Base-by-base conservation (phyloP, 352 stramenopile genomes). In the Globisporangium nodosum region DNA sequence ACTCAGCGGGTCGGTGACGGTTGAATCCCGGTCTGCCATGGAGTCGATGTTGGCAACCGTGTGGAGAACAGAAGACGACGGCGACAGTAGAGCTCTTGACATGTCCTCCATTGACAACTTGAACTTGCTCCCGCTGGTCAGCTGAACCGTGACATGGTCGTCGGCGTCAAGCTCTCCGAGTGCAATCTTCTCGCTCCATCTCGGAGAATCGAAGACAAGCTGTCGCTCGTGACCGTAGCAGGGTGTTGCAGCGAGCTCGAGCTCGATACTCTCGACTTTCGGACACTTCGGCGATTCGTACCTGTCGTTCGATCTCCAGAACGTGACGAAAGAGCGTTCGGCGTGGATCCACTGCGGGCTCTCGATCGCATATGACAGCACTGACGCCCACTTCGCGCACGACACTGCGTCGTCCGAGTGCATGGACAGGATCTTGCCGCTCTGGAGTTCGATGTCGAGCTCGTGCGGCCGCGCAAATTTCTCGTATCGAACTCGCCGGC, bases 321-420 rank as follows among this genome's bases (percentile, higher is more conserved):
- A 59, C 1, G 70, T 78, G 24, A 64, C 54, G 39, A 63, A 70
- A 7, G 52, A 62, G 13, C 52, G 48, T 43, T 76, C 65, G 7
- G 61, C 52, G 51, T 78, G 68, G 13, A 78, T 61, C 70, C 70
- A 78, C 15, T 69, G 56, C n/a, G 70, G 70, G 30, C 67, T 71
- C 33, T 78, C 70, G 21, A 78, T 76, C 16, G 70, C 70, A 9
- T 66, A 60, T 16, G 68, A 66, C 11, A 78, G 54, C 37, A 78
- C 61, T 0, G 70, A 73, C 7, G 68, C 70, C 70, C 70, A 78
- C 35, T 71, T 69, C 1, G 68, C 56, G 49, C 70, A 78, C 31
- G 66, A 65, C 7, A 78, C 48, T 8, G 70, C 70, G 7, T 76
- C 68, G 4, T 64, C 55, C 0, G 61, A 60, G 33, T 76, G 70